phyloP scores from a whole-genome alignment of 768 basidiomycete species.

The Calocera viscosa region DNA sequence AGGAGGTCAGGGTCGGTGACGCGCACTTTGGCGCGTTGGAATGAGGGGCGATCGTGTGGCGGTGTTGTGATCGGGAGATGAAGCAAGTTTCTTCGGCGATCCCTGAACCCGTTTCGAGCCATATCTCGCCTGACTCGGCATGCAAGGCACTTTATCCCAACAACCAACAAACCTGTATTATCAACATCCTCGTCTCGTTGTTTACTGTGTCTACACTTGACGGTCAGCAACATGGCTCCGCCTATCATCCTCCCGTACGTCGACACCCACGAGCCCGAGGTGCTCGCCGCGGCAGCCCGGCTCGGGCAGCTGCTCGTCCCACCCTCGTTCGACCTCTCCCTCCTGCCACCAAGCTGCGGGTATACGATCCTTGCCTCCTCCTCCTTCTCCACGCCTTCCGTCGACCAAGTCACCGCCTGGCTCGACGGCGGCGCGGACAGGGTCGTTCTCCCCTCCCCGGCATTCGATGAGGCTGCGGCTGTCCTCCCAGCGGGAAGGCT shows the following conservation, averaged over 20 bases:
- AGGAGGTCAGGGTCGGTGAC: no score
- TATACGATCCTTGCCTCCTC: conserved; percentile 51
- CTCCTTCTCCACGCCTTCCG: conserved; percentile 32
- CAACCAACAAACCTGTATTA: not conserved
- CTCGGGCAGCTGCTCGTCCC: conserved; percentile 62
- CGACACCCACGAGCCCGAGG: conserved; percentile 30
- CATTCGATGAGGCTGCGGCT: conserved; percentile 48
- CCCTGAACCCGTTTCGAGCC: not conserved
- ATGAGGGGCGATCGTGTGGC: not conserved
- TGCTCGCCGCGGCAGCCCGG: conserved; percentile 52
- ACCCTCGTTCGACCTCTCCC: no score
- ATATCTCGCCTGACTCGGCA: not conserved
- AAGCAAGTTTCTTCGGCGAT: not conserved
- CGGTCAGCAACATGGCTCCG: not conserved
- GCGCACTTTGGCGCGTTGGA: not conserved
- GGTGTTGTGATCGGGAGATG: not conserved
- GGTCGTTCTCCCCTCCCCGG: conserved; percentile 58
- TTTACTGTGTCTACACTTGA: not conserved
- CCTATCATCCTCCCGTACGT: conserved; percentile 51
- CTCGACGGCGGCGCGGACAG: conserved; percentile 74
- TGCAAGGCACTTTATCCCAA: not conserved
- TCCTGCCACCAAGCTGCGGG: no score
- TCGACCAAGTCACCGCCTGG: conserved; percentile 47
- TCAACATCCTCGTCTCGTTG: not conserved
- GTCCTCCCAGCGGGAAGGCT: conserved; percentile 58